Evolutionary conservation across 345 rosid genomes (phyloP), one percentile per base, ranked within the genome.

Genomic region (Physaria fendleri): DNA sequence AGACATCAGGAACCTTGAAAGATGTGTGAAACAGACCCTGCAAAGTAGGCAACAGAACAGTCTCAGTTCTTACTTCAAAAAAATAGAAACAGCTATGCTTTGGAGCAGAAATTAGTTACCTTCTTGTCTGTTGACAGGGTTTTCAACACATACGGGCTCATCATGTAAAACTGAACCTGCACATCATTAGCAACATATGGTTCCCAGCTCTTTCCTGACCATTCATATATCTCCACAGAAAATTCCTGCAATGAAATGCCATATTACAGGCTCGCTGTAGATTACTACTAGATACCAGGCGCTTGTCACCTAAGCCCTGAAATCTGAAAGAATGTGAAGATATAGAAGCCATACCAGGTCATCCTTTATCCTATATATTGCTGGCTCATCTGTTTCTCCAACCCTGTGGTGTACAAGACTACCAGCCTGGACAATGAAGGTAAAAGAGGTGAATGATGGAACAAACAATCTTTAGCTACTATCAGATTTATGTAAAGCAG

Each of bases 121-220:
- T 81, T 77, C 37, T 70, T 62, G 56, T 85, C 69, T 32, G 86
- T 66, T 28, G 85, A 79, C 41, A 79, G 65, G 32, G 85, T 81
- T 76, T 81, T 83, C 71, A 85, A 71, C 22, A 82, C 79, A 39
- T 81, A 85, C 6, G 87, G 87, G 64, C 89, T 83, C 89, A 81
- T 85, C 94, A 81, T 83, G 76, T 83, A 81, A 47, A 85, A 81
- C 48, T 79, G 94, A 68, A 85, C 83, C 69, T 79, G 85, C 64
- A 79, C 81, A 57, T 85, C 89, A 54, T 79, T 46, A 24, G 85
- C 74, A 5, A 83, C 81, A 75, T 79, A 85, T 20, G 85, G 83
- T 59, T 77, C 89, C 94, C 87, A 81, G 74, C 74, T 75, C 64
- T 77, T 80, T 34, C 92, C 92, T 57, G 84, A 80, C 85, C 84